Conservation (phyloP, 2,329 filamentous ascomycete genomes). For the Botrytis byssoidea region DNA sequence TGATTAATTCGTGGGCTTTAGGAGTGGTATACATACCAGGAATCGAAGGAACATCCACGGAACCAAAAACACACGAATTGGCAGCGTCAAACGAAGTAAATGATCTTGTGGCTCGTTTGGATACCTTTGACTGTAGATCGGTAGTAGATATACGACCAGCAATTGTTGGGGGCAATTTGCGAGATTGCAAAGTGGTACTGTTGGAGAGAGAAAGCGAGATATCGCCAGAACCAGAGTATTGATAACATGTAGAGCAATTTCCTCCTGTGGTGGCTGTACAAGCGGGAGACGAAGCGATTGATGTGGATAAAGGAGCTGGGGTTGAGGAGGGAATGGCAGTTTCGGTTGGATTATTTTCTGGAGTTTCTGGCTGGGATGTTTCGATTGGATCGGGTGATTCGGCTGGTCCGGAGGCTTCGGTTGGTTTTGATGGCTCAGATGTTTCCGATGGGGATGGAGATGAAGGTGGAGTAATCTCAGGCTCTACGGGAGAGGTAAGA, state of each 20-base stretch:
- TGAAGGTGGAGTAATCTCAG: background rate
- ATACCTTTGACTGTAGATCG: background rate
- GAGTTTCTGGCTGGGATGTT: background rate
- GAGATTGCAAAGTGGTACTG: background rate
- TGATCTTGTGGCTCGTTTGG: background rate
- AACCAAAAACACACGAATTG: background rate
- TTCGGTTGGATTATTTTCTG: background rate
- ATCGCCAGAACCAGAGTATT: background rate
- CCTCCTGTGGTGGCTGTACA: background rate
- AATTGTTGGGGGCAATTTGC: background rate
- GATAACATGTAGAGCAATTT: constrained; percentile 4
- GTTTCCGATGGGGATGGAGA: background rate
- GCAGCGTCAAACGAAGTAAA: background rate
- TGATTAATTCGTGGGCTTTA: too few relatives aligned
- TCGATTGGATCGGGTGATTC: background rate
- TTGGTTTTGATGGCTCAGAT: background rate
- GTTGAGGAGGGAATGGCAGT: background rate
- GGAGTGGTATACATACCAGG: background rate
- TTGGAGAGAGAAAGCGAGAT: background rate
- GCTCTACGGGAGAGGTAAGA: background rate
- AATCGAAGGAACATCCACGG: background rate
- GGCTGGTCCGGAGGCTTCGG: background rate
- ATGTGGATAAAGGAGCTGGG: background rate
- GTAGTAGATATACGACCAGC: constrained; percentile 8
- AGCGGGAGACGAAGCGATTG: background rate